Conservation (phyloP, 768 basidiomycete genomes). For the Lactarius quietus region DNA sequence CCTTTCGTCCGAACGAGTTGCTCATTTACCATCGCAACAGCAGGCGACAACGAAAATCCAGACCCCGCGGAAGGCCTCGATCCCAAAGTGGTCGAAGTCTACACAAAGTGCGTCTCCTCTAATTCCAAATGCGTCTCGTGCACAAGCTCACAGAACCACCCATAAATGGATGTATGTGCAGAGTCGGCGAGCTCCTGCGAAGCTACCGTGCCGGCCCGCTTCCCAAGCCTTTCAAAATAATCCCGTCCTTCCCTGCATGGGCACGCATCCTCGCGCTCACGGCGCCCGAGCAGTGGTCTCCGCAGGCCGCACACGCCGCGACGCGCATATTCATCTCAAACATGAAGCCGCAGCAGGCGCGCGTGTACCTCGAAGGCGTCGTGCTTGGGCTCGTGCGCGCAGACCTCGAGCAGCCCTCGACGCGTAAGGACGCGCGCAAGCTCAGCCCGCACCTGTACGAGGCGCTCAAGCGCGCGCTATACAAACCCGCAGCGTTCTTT, state of each 20-base stretch:
- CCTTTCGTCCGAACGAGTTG: neutral
- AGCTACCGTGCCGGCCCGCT: conserved; percentile 92
- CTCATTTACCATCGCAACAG: conserved; percentile 37
- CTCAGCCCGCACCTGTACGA: conserved; percentile 93
- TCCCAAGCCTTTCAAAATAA: conserved; percentile 97
- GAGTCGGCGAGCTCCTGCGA: conserved; percentile 80
- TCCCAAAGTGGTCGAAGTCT: conserved; percentile 89
- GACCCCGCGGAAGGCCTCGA: conserved; percentile 88
- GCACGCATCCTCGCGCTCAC: conserved; percentile 93
- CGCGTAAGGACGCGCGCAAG: conserved; percentile 59
- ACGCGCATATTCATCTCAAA: conserved; percentile 95
- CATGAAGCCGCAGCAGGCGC: conserved; percentile 93
- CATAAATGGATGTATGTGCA: conserved; percentile 31
- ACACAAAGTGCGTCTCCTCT: conserved; percentile 68
- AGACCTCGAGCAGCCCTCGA: conserved; percentile 58
- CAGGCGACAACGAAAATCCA: conserved; percentile 45
- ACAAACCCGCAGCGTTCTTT: conserved; percentile 98
- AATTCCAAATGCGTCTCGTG: neutral
- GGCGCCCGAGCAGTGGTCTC: conserved; percentile 89
- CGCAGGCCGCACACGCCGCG: conserved; percentile 91
- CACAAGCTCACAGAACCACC: neutral
- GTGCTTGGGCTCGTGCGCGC: conserved; percentile 85
- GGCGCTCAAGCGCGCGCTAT: conserved; percentile 85
- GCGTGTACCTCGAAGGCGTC: conserved; percentile 89
- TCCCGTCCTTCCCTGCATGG: conserved; percentile 94